Base-by-base conservation (phyloP, 2,329 filamentous ascomycete species). In the Clonostachys byssicola region DNA sequence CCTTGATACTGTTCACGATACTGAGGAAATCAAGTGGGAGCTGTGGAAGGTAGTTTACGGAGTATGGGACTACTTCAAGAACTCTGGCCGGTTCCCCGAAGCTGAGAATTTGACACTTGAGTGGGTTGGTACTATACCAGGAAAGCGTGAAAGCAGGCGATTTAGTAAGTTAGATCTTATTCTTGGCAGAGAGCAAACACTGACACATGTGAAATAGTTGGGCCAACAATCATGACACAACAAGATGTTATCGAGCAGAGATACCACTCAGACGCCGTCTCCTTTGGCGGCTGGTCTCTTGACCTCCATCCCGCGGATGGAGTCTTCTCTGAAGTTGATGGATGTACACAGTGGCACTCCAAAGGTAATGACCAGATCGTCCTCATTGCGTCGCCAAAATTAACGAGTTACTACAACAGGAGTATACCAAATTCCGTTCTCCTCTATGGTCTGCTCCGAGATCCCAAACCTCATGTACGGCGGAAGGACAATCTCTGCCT, bases 11-110 rank as follows among this genome's bases (percentile, higher is more conserved):
- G 51, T 58, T 10, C 56, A 58, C 39, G 54, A 58, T 40, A 57
- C 56, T 2, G 56, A 58, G 41, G 51, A 56, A 35, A 58, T 58
- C 46, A 58, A 58, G 49, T 57, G 56, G 56, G 53, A 58, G 49
- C 51, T 58, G 10, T 58, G 56, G 55, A 52, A 52, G 23, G 56
- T 57, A 2, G 56, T 58, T 2, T 58, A 58, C 35, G 56, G 52
- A 14, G 52, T 58, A 2, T 58, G 56, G 54, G 50, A 58, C 41
- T 57, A 57, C 42, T 57, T 57, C 40, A 58, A 57, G 49, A 58
- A 57, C 49, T 55, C 53, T 12, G 56, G 56, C 12, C 53, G 50
- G 6, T 58, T 58, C 18, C 56, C 54, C 12, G 56, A 57, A 42
- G 56, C 56, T 2, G 56, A 54, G 38, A 58, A 55, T 20, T 46